Evolutionary conservation across 179 eudicot genomes (phyloP).

Genomic region (Spergularia azorica): DNA sequence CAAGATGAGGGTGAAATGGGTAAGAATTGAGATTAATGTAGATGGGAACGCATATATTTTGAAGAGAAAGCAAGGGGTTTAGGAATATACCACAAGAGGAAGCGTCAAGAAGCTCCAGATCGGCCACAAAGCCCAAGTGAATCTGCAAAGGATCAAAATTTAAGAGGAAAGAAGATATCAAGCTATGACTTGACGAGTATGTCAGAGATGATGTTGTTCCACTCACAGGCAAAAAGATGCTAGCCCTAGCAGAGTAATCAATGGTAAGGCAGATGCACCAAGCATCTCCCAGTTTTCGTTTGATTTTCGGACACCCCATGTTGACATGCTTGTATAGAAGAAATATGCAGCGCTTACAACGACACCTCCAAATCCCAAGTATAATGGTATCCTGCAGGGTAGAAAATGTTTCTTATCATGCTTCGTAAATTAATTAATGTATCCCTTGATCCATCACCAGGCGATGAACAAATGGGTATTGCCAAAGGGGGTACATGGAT

Average conservation of each 20-base stretch:
- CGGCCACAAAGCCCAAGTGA: conserved; percentile 89
- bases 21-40: not conserved
- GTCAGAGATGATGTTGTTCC: conserved; percentile 18
- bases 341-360: conserved; percentile 55
- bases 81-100: conserved; percentile 75
- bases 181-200: not conserved
- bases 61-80: not conserved
- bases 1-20: not conserved
- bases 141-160: conserved; percentile 47
- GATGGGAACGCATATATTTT: not conserved
- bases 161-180: conserved; percentile 12
- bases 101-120: conserved; percentile 89
- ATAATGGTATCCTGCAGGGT: conserved; percentile 76
- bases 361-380: conserved; percentile 71
- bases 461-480: not conserved
- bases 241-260: conserved; percentile 67
- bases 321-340: conserved; percentile 60
- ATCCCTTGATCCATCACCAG: not conserved
- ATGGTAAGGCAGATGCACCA: conserved; percentile 66
- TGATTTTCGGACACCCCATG: conserved; percentile 59
- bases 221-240: conserved; percentile 84
- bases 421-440: not conserved
- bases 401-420: not conserved
- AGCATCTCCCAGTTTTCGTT: conserved; percentile 73
- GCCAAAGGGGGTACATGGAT: not conserved